A percentile compares a stretch with the other conserved stretches of the same genome.
Evolutionary conservation across 345 rosid genomes (phyloP).

Genomic region (Salix dunnii): DNA sequence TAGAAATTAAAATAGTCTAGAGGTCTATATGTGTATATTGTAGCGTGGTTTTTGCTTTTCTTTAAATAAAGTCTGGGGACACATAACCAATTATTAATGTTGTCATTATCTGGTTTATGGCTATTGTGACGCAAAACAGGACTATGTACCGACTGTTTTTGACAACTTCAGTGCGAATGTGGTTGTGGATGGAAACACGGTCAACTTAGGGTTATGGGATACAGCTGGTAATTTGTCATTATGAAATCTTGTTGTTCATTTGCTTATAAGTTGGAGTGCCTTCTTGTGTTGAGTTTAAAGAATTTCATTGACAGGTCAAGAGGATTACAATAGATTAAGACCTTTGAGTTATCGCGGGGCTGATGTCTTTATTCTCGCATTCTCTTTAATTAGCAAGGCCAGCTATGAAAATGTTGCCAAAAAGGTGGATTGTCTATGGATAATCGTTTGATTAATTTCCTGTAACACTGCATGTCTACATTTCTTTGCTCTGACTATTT

Average conservation of each 20-base stretch:
- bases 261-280: neutral
- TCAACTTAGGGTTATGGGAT: slow-evolving; percentile 95
- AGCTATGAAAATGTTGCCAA: slow-evolving; percentile 96
- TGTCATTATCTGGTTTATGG: neutral
- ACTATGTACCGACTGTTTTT: slow-evolving; percentile 88
- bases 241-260: neutral
- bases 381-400: slow-evolving; percentile 97
- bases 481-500: slow-evolving; percentile 12
- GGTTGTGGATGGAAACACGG: slow-evolving; percentile 80
- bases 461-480: no score
- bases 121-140: slow-evolving; percentile 46
- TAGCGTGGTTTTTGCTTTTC: neutral
- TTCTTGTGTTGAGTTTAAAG: neutral
- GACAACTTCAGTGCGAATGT: slow-evolving; percentile 98
- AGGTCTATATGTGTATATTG: neutral
- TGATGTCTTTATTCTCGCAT: slow-evolving; percentile 90
- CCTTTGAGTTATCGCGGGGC: slow-evolving; percentile 95
- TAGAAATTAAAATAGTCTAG: neutral
- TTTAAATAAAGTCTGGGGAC: neutral
- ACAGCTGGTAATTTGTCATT: slow-evolving; percentile 66
- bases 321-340: slow-evolving; percentile 89
- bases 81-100: neutral
- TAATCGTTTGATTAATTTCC: neutral
- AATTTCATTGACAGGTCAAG: slow-evolving; percentile 56
- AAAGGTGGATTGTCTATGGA: slow-evolving; percentile 42